Evolutionary conservation across 805 yeast genomes (phyloP).

Genomic region (Ogataea corticis): DNA sequence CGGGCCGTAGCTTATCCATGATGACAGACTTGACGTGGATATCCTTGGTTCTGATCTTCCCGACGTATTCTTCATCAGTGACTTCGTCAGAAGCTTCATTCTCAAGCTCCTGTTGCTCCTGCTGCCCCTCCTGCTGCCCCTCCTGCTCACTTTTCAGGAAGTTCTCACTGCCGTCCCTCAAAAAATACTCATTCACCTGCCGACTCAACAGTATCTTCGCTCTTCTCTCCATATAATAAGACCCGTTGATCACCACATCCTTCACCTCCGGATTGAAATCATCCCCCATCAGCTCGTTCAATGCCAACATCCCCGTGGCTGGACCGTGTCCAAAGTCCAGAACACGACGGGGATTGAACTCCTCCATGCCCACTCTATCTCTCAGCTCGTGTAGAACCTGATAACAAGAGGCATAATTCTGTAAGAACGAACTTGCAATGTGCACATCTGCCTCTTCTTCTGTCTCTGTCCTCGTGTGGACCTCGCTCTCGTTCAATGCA

Average conservation of each 20-base stretch:
- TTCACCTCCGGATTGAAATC: slow-evolving; percentile 61
- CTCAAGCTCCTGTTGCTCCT: slow-evolving; percentile 6
- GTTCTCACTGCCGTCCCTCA: slow-evolving; percentile 38
- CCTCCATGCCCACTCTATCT: slow-evolving; percentile 48
- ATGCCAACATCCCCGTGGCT: slow-evolving; percentile 84
- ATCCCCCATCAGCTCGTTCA: slow-evolving; percentile 77
- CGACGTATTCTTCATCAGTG: slow-evolving; percentile 38
- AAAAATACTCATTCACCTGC: slow-evolving; percentile 52
- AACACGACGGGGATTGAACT: slow-evolving; percentile 64
- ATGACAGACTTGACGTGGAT: slow-evolving; percentile 58
- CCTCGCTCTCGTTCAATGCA: slow-evolving; percentile 48
- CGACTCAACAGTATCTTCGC: slow-evolving; percentile 77
- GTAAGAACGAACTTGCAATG: slow-evolving; percentile 76
- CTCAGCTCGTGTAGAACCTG: slow-evolving; percentile 69
- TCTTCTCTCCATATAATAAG: slow-evolving; percentile 70
- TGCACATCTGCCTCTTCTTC: slow-evolving; percentile 71
- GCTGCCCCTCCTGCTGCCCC: slow-evolving; percentile 8
- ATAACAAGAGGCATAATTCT: slow-evolving; percentile 70
- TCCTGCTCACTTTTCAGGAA: slow-evolving; percentile 14
- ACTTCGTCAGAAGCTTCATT: slow-evolving; percentile 18
- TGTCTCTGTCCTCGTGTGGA: slow-evolving; percentile 44
- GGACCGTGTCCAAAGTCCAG: slow-evolving; percentile 90
- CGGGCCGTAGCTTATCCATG: slow-evolving; percentile 50
- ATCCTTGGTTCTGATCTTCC: slow-evolving; percentile 56
- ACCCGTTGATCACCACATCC: slow-evolving; percentile 72